Conservation (phyloP, 805 yeast species). For the Zygotorulaspora chibaensis region DNA sequence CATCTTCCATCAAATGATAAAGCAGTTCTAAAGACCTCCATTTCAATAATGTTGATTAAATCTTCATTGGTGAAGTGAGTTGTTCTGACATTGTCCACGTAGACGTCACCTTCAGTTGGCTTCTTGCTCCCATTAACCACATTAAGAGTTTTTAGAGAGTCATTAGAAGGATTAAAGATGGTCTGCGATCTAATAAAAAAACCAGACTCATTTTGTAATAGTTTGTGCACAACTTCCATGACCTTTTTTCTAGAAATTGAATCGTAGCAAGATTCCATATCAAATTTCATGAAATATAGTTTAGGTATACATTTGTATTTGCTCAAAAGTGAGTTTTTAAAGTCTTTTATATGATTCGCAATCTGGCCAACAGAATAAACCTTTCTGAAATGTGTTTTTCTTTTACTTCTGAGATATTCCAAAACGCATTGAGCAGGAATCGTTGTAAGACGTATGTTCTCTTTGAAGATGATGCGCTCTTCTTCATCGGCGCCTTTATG, state of each 20-base stretch:
- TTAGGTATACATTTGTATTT: slow-evolving; percentile 26
- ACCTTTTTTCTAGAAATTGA: slow-evolving; percentile 50
- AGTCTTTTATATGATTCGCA: slow-evolving; percentile 37
- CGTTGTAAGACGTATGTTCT: slow-evolving; percentile 37
- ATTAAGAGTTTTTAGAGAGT: slow-evolving; percentile 10
- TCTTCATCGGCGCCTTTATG: slow-evolving; percentile 34
- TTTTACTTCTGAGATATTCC: slow-evolving; percentile 31
- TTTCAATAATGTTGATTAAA: slow-evolving; percentile 42
- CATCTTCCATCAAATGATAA: slow-evolving; percentile 38
- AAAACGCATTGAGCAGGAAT: slow-evolving; percentile 43
- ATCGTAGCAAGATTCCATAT: slow-evolving; percentile 74
- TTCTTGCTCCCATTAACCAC: slow-evolving; percentile 21
- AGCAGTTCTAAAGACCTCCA: slow-evolving; percentile 52
- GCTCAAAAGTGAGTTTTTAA: slow-evolving; percentile 29
- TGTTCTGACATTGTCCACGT: slow-evolving; percentile 36
- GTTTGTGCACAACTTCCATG: slow-evolving; percentile 30
- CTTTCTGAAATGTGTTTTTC: slow-evolving; percentile 30
- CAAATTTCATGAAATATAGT: slow-evolving; percentile 62
- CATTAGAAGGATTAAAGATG: slow-evolving; percentile 19
- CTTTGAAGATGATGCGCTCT: slow-evolving; percentile 35
- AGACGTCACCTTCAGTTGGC: slow-evolving; percentile 16
- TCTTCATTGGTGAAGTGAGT: slow-evolving; percentile 40
- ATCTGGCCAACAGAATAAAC: slow-evolving; percentile 46
- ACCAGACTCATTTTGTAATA: slow-evolving; percentile 17
- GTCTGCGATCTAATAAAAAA: slow-evolving; percentile 31